A percentile compares a stretch with the other conserved stretches of the same genome.
Conservation (phyloP, 805 yeast genomes). For the Jamesozyma lodderae region DNA sequence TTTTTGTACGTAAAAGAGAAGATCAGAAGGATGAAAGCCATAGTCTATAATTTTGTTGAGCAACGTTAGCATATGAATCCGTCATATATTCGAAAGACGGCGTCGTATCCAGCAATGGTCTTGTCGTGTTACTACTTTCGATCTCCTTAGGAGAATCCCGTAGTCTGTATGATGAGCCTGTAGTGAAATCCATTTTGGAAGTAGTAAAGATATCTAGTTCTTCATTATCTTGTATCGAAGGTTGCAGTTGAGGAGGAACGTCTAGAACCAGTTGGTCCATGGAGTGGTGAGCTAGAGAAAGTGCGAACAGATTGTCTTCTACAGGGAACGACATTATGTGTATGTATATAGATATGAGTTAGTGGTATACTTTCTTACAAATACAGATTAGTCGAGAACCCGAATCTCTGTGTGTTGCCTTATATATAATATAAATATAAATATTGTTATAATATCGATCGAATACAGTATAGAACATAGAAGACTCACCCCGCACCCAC, state of each 20-base stretch:
- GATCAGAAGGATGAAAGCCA: slow-evolving; percentile 17
- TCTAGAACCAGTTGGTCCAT: slow-evolving; percentile 1
- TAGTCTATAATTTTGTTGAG: slow-evolving; percentile 26
- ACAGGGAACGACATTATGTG: not conserved
- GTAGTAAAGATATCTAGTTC: not conserved
- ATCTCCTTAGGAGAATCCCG: not conserved
- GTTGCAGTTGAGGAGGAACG: not conserved
- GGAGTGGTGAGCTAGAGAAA: slow-evolving; percentile 2
- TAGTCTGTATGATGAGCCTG: not conserved
- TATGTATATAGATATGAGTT: not conserved
- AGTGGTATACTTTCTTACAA: too few relatives aligned
- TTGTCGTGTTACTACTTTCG: not conserved
- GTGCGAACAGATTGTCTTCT: slow-evolving; percentile 3
- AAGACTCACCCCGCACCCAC: too few relatives aligned
- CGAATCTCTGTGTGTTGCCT: too few relatives aligned
- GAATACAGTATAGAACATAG: too few relatives aligned
- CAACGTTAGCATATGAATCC: slow-evolving; percentile 18
- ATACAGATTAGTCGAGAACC: too few relatives aligned
- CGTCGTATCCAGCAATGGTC: not conserved
- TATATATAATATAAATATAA: too few relatives aligned
- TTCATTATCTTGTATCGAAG: not conserved
- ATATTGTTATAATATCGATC: too few relatives aligned
- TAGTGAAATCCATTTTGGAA: not conserved
- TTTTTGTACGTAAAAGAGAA: too few relatives aligned
- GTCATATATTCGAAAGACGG: slow-evolving; percentile 9